Conservation (phyloP, 176 grass and related monocot species). For the Avena atlantica region DNA sequence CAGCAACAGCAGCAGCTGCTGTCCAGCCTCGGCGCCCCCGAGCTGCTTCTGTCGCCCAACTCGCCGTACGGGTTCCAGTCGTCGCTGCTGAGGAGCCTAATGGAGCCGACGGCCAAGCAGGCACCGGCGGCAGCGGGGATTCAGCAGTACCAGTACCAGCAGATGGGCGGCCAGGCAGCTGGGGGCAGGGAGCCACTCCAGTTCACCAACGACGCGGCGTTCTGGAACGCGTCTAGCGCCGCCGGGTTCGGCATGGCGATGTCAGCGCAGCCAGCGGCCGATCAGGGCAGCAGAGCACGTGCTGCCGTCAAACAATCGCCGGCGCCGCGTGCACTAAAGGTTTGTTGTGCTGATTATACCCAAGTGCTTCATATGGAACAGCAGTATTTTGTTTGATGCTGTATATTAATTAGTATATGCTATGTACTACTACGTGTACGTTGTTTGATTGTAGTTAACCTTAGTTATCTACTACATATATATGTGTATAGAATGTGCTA, state of each 20-base stretch:
- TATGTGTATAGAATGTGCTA: conserved; percentile 28
- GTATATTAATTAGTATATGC: not conserved
- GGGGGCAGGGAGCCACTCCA: conserved; percentile 49
- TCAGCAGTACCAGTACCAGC: conserved; percentile 58
- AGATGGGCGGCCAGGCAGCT: conserved; percentile 35
- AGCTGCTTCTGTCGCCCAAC: conserved; percentile 55
- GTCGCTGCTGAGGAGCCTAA: conserved; percentile 39
- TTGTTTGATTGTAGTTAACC: not conserved
- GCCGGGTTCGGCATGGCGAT: conserved; percentile 45
- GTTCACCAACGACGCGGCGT: conserved; percentile 66
- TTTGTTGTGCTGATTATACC: not conserved
- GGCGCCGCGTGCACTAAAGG: conserved; percentile 35
- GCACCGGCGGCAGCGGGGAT: conserved; percentile 15
- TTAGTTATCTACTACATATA: not conserved
- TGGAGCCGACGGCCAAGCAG: conserved; percentile 38
- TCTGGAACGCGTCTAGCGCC: conserved; percentile 60
- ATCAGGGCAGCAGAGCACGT: not conserved
- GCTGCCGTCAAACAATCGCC: conserved; percentile 18
- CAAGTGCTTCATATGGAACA: not conserved
- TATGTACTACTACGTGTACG: not conserved
- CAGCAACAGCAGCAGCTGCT: conserved; percentile 45
- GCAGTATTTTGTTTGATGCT: not conserved
- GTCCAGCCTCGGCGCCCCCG: conserved; percentile 40
- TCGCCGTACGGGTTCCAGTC: conserved; percentile 50
- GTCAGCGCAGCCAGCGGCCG: not conserved